Base-by-base conservation (phyloP, 1,139 yeast genomes). In the Yarrowia galli region DNA sequence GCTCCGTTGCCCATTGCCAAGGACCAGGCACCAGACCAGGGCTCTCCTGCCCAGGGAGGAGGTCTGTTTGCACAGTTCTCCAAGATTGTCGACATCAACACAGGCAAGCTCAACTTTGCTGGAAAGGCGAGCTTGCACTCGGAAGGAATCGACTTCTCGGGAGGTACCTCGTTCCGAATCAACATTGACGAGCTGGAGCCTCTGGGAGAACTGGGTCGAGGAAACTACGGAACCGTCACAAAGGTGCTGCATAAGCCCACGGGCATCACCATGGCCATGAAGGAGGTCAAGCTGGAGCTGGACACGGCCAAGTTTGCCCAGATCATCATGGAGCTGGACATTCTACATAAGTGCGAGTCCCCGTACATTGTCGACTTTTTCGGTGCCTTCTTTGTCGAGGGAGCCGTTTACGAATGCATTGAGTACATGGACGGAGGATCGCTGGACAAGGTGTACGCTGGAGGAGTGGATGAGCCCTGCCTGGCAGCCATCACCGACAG, bases 351-450 rank as follows among this genome's bases (percentile, higher is more conserved):
- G 74, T 93, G 98, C 80, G 86, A 85, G 71, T 89, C 96, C 10
- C 96, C 96, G 2, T 92, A 86, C 77, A 92, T 95, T 76, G 97
- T 95, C 66, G 98, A 93, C 75, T 95, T 95, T 74, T 95, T 91
- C 76, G 98, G 99, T 48, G 99, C 98, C 0, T 95, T 95, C 75
- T 95, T 95, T 75, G 93, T 91, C 51, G 99, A 95, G 79, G 98
- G 98, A 60, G 97, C 98, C 0, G 99, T 95, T 53, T 95, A 93
- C 80, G 92, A 96, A 91, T 95, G 99, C 79, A 95, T 95, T 85
- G 99, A 95, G 79, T 91, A 88, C 78, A 95, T 95, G 99, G 97
- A 93, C 78, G 98, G 98, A 66, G 98, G 98, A 0, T 92, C 97
- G 0, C 80, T 96, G 69, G 98, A 95, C 78, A 91, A 89, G 75